Evolutionary conservation across 2,329 filamentous ascomycete species (phyloP), one percentile per base, ranked within the genome.

Genomic region (Penicillium griseofulvum): DNA sequence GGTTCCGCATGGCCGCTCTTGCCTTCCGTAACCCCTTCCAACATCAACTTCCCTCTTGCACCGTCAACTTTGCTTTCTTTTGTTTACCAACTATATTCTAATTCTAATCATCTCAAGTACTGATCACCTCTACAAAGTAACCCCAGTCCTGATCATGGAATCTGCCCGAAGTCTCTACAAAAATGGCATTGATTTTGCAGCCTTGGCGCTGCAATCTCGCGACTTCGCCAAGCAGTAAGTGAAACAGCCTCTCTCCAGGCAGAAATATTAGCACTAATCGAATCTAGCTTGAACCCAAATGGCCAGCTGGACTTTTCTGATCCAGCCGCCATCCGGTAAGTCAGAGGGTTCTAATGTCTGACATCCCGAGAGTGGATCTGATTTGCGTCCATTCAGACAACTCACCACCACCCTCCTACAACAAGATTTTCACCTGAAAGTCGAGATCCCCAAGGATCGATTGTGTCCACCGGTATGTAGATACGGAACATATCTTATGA

Each of bases 321-420:
- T 65, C 88, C 92, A 5, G 76, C 81, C 47, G 85, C 90, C 22
- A 84, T 96, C 9, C 83, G 88, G 83, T 91, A 86, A 63, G 69
- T 10, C 12, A 54, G 11, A 50, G 24, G 24, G 29, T 5, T 42
- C 19, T 19, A 26, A 16, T 6, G 16, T 28, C 34, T 46, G 17
- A 6, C 28, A 34, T 41, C 10, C 22, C 5, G 11, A 39, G 14
- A 39, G 28, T 54, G 57, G 49, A 65, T 28, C 50, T 57, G 34
- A 60, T 49, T 49, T 41, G 8, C 33, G 44, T 19, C 4, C 26
- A 38, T 34, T 34, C 57, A 84, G 83, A 64, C 76, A 82, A 64
- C 79, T 97, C 46, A 95, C 92, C 11, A 91, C 88, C 68, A 87
- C 87, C 17, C 80, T 97, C 1, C 79, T 97, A 17, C 84, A 83